A percentile compares a stretch with the other conserved stretches of the same genome.
Evolutionary conservation across 345 rosid genomes (phyloP).

Genomic region (Heritiera littoralis): DNA sequence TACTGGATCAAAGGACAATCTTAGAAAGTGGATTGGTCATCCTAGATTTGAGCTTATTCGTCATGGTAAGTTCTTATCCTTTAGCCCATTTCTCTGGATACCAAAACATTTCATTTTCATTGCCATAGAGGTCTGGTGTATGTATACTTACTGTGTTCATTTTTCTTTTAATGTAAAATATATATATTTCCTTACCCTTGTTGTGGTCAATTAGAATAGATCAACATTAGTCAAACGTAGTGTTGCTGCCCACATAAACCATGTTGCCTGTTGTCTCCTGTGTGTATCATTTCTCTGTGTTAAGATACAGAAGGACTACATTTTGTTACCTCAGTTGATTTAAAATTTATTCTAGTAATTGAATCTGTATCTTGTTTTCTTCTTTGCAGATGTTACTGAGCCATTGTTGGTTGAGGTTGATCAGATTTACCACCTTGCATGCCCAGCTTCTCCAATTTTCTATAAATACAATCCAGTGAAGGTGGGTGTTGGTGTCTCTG

Average conservation of each 20-base stretch:
- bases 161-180: neutral
- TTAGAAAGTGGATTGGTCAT: constrained; percentile 86
- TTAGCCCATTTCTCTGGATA: constrained; percentile 5
- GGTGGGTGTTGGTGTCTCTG: constrained; percentile 44
- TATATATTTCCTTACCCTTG: too few relatives aligned
- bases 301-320: neutral
- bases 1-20: constrained; percentile 90
- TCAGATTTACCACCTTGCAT: constrained; percentile 96
- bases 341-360: constrained; percentile 1
- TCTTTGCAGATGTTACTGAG: constrained; percentile 73
- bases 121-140: neutral
- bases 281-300: neutral
- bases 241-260: neutral
- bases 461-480: constrained; percentile 94
- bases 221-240: neutral
- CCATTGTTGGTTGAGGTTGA: constrained; percentile 88
- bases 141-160: neutral
- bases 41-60: constrained; percentile 97
- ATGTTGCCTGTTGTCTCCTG: neutral
- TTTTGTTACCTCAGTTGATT: constrained; percentile 2
- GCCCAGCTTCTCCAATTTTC: constrained; percentile 98
- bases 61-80: constrained; percentile 59
- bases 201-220: neutral
- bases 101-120: neutral
- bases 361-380: constrained; percentile 11